These are phyloP conservation scores for Musa balbisiana DNA, from an alignment of 202 grass and related monocot genomes.

Conservation along the genomic window DNA sequence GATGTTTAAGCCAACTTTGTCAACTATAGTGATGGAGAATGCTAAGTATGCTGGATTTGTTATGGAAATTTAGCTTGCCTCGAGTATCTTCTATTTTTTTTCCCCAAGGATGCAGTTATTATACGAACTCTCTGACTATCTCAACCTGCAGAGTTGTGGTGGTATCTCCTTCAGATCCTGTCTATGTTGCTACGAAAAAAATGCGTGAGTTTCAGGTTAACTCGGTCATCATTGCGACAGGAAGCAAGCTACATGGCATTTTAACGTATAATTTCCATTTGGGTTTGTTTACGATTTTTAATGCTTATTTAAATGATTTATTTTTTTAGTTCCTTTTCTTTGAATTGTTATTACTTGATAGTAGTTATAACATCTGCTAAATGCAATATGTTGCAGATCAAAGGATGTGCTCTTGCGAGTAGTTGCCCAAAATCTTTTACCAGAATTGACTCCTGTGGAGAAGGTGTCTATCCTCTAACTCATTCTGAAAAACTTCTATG, in stretches of 20 bases:
- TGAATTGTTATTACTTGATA: background rate
- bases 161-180: slow-evolving; percentile 83
- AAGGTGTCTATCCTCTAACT: slow-evolving; percentile 44
- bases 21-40: slow-evolving; percentile 64
- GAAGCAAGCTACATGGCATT: slow-evolving; percentile 78
- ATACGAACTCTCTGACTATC: slow-evolving; percentile 4
- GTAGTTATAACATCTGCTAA: slow-evolving; percentile 3
- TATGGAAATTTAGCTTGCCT: background rate
- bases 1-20: slow-evolving; percentile 96
- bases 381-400: slow-evolving; percentile 56
- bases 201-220: slow-evolving; percentile 83
- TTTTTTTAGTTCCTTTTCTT: background rate
- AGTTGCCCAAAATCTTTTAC: slow-evolving; percentile 80
- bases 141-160: slow-evolving; percentile 59
- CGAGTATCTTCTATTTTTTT: background rate
- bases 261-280: slow-evolving; percentile 57
- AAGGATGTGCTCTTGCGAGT: slow-evolving; percentile 98
- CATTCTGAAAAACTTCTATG: background rate
- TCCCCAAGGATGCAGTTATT: slow-evolving; percentile 16
- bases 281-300: background rate
- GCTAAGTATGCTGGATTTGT: slow-evolving; percentile 43
- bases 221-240: slow-evolving; percentile 67
- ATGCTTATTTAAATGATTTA: background rate
- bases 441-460: slow-evolving; percentile 85
- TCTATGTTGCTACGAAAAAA: slow-evolving; percentile 69